These are phyloP conservation scores for Aspergillus ustus DNA, from an alignment of 2,329 filamentous ascomycete genomes.

Conservation along the genomic window DNA sequence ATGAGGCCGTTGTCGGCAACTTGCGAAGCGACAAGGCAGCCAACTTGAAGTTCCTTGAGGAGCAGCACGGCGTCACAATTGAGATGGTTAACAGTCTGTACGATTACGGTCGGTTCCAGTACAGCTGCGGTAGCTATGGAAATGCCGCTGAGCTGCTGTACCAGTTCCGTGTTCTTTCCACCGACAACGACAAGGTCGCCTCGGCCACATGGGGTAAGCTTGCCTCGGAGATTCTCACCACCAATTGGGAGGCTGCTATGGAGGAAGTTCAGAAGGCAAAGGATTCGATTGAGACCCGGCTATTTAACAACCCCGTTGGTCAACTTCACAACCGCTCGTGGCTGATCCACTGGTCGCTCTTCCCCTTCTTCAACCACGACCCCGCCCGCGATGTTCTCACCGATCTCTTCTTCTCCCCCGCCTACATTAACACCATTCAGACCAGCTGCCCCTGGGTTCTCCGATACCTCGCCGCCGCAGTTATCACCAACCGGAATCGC, in stretches of 20 bases:
- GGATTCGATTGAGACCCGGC: constrained; percentile 88
- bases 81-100: constrained; percentile 97
- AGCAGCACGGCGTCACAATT: constrained; percentile 89
- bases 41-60: constrained; percentile 97
- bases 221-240: constrained; percentile 90
- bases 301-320: constrained; percentile 94
- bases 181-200: constrained; percentile 96
- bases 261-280: constrained; percentile 90
- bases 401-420: constrained; percentile 94
- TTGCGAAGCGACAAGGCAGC: constrained; percentile 96
- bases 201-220: constrained; percentile 98
- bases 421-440: constrained; percentile 99
- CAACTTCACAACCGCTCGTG: constrained; percentile 96
- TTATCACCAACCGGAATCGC: constrained; percentile 89
- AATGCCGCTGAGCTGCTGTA: constrained; percentile 92
- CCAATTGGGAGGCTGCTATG: constrained; percentile 92
- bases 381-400: constrained; percentile 85
- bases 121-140: constrained; percentile 92
- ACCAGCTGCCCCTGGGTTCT: constrained; percentile 96
- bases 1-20: constrained; percentile 88
- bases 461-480: constrained; percentile 88
- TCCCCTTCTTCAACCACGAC: constrained; percentile 99
- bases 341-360: constrained; percentile 97
- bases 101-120: constrained; percentile 96
- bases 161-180: constrained; percentile 96